phyloP scores from a whole-genome alignment of 2,329 filamentous ascomycete genomes.

The Colletotrichum zoysiae region DNA sequence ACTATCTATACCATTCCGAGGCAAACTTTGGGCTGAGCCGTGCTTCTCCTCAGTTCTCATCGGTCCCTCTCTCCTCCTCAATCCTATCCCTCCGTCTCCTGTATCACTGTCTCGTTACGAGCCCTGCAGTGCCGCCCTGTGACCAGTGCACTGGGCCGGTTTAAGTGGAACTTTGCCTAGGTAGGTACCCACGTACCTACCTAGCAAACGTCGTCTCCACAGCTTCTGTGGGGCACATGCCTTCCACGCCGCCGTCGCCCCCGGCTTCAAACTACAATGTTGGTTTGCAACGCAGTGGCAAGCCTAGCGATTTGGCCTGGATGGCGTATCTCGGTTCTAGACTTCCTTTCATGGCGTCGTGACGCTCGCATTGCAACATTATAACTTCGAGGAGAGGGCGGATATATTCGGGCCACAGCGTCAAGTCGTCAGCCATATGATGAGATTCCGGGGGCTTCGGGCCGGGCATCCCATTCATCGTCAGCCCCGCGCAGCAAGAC shows the following conservation, averaged over 20 bases:
- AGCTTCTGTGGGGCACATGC: constrained; percentile 20
- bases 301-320: neutral
- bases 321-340: neutral
- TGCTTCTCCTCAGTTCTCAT: neutral
- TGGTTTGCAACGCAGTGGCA: neutral
- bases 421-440: neutral
- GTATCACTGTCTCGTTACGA: constrained; percentile 13
- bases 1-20: neutral
- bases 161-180: constrained; percentile 16
- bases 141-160: constrained; percentile 24
- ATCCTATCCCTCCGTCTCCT: neutral
- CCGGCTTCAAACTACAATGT: neutral
- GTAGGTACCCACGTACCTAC: too few species aligned
- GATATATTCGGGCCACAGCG: neutral
- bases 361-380: neutral
- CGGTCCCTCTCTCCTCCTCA: constrained; percentile 7
- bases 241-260: constrained; percentile 8
- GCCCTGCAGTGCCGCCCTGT: constrained; percentile 31
- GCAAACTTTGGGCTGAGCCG: constrained; percentile 15
- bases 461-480: neutral
- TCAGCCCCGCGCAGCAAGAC: neutral
- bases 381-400: neutral
- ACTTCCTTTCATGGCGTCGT: too few species aligned
- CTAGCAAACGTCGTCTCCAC: constrained; percentile 25
- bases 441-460: neutral